Evolutionary conservation across 768 basidiomycete genomes (phyloP).

Genomic region (Aureoboletus auriporus): DNA sequence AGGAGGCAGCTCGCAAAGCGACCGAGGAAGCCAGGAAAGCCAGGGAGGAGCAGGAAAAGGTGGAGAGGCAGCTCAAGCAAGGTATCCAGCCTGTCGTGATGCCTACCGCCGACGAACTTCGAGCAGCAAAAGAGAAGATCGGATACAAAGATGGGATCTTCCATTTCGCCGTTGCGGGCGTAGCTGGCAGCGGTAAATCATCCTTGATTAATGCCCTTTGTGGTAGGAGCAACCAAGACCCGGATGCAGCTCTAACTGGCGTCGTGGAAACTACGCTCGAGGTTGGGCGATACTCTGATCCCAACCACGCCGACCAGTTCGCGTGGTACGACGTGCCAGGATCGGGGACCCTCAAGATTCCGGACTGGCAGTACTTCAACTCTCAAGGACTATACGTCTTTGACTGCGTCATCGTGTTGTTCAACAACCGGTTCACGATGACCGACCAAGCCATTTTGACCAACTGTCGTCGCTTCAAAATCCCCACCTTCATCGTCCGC

Average conservation of each 20-base stretch:
- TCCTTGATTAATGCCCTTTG: conserved; percentile 32
- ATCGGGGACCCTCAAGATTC: conserved; percentile 32
- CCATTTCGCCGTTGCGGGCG: conserved; percentile 29
- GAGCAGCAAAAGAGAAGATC: conserved; percentile 20
- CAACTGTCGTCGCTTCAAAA: conserved; percentile 30
- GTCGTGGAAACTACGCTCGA: conserved; percentile 31
- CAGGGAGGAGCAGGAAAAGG: conserved; percentile 16
- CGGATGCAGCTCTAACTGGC: conserved; percentile 28
- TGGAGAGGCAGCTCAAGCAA: conserved; percentile 20
- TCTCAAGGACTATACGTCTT: conserved; percentile 36
- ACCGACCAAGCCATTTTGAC: conserved; percentile 34
- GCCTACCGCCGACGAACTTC: conserved; percentile 26
- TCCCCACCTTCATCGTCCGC: conserved; percentile 31
- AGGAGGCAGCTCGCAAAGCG: conserved; percentile 21
- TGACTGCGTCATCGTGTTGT: conserved; percentile 7
- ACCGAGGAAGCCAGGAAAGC: conserved; percentile 22
- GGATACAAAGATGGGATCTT: conserved; percentile 27
- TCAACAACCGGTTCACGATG: conserved; percentile 33
- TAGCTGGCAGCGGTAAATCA: conserved; percentile 30
- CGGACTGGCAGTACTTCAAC: conserved; percentile 38
- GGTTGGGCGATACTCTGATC: conserved; percentile 28
- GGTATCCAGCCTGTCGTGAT: conserved; percentile 29
- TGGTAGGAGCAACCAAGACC: conserved; percentile 24
- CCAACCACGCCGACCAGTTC: conserved; percentile 19
- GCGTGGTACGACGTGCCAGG: conserved; percentile 39